Base-by-base conservation (phyloP, 805 yeast species). In the Pichia californica region DNA sequence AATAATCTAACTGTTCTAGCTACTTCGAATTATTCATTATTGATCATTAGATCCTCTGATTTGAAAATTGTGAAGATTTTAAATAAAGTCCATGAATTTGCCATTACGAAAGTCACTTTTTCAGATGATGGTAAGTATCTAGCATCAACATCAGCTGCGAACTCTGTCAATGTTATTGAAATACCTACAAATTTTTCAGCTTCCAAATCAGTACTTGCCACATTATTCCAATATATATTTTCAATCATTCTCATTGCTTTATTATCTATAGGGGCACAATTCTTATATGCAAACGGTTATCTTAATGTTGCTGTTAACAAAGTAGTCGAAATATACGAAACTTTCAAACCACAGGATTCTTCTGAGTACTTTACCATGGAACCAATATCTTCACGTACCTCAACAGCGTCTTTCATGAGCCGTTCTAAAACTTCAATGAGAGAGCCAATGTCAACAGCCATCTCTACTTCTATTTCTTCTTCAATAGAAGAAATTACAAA, bases 91-190 rank as follows among this genome's bases (percentile, higher is more conserved):
- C 96, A 88, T 59, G 67, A 73, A 8, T 85, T 85, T 59, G 88
- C 94, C 21, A 79, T 88, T 41, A 88, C 96, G 0, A 72, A 75
- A 35, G 77, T 86, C 9, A 67, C 77, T 3, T 80, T 87, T 47
- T 80, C 88, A 5, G 81, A 84, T 13, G 71, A 77, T 56, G 88
- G 89, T 7, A 64, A 74, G 40, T 71, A 70, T 43, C 63, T 87
- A 38, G 91, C 87, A 3, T 74, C 87, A 19, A 81, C 79, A 0
- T 81, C 91, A 28, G 94, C 89, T 1, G 85, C 93, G 3, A 81
- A 83, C 48, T 72, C 87, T 1, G 74, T 88, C 25, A 77, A 73
- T 52, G 77, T 87, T 8, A 63, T 81, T 45, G 69, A 67, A 44
- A 59, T 87, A 18, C 89, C 93, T 4, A 64, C 61, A 20, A 71